Percentiles rank a stretch among this genome's conserved stretches.
phyloP scores from a whole-genome alignment of 2,329 filamentous ascomycete species.

The Chaetomium sp. region DNA sequence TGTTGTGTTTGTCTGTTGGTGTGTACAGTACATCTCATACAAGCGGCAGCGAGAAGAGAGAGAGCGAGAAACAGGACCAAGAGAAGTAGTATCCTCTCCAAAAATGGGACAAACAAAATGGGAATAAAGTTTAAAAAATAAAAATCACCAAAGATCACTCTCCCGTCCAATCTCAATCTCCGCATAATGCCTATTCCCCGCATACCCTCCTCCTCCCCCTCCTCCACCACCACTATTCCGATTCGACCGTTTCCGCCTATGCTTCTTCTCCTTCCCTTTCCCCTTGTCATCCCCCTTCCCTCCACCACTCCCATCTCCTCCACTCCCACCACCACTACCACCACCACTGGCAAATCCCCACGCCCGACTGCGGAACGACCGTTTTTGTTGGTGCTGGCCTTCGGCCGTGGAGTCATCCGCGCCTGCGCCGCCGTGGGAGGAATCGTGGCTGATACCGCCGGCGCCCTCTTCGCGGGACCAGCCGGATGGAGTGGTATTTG shows the following conservation, averaged over 20 bases:
- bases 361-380: background rate
- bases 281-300: background rate
- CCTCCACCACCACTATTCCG: conserved; percentile 1
- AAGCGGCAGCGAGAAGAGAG: no score
- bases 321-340: background rate
- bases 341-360: background rate
- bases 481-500: background rate
- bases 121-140: background rate
- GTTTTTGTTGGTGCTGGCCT: background rate
- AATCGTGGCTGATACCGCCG: background rate
- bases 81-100: background rate
- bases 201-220: background rate
- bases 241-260: conserved; percentile 5
- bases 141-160: conserved; percentile 21
- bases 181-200: conserved; percentile 18
- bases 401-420: background rate
- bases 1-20: background rate
- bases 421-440: background rate
- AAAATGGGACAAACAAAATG: background rate
- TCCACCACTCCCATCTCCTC: background rate
- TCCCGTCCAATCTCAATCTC: conserved; percentile 21
- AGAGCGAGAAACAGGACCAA: no score
- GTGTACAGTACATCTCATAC: no score
- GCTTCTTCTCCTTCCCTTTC: conserved; percentile 1
- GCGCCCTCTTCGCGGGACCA: background rate